A percentile compares a stretch with the other conserved stretches of the same genome.
Conservation (phyloP, 106 monocot species). For the Apostasia shenzhenica region DNA sequence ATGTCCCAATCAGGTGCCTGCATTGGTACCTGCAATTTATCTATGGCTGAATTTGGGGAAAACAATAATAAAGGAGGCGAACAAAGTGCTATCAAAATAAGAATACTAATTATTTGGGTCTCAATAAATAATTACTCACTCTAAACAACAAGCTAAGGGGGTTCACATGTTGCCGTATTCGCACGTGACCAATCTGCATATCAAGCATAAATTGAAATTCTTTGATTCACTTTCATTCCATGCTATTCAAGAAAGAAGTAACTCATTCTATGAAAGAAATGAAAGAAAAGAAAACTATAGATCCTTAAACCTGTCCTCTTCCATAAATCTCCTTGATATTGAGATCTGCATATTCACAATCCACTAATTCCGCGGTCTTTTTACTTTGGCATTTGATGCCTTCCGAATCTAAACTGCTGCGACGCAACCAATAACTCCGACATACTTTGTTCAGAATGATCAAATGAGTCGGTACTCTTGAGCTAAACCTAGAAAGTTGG, state of each 20-base stretch:
- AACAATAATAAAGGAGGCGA: not conserved
- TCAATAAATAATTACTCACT: slow-evolving; percentile 21
- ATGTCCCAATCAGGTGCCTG: slow-evolving; percentile 55
- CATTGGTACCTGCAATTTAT: slow-evolving; percentile 37
- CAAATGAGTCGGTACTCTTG: too few species aligned
- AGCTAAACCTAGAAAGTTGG: not conserved
- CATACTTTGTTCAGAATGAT: not conserved
- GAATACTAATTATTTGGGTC: not conserved
- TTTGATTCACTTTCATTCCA: not conserved
- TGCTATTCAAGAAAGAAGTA: not conserved
- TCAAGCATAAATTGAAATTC: not conserved
- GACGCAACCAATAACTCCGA: not conserved
- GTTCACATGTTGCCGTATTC: slow-evolving; percentile 95
- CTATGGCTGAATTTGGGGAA: not conserved
- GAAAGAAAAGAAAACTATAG: not conserved
- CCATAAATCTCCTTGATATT: slow-evolving; percentile 36
- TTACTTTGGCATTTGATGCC: not conserved
- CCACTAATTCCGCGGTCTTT: slow-evolving; percentile 43
- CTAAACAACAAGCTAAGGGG: slow-evolving; percentile 70
- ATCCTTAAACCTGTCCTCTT: slow-evolving; percentile 10
- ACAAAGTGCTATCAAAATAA: not conserved
- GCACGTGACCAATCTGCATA: slow-evolving; percentile 68
- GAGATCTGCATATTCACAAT: slow-evolving; percentile 63
- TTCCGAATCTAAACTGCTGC: not conserved
- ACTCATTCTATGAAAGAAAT: not conserved